These are phyloP conservation scores for Graphiopsis chlorocephala DNA, from an alignment of 2,329 filamentous ascomycete species.

Conservation along the genomic window DNA sequence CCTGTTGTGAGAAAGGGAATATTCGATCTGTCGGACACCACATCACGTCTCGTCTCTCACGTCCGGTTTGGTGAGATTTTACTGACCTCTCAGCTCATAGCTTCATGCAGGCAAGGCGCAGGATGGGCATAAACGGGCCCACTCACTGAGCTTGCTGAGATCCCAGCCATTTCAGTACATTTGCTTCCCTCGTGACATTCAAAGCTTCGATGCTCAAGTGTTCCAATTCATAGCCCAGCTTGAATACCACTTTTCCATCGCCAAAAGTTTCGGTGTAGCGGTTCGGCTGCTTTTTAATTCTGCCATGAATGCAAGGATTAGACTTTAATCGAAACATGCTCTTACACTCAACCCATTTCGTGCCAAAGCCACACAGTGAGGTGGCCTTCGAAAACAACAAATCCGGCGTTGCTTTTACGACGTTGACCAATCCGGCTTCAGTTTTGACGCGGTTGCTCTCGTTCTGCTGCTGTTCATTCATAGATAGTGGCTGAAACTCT, in stretches of 20 bases:
- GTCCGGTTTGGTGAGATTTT: too few relatives aligned
- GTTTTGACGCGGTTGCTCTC: neutral
- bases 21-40: too few relatives aligned
- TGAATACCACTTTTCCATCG: slow-evolving; percentile 1
- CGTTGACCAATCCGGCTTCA: neutral
- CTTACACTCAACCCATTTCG: slow-evolving; percentile 9
- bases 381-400: neutral
- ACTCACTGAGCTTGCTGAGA: neutral
- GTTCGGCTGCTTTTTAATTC: neutral
- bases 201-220: neutral
- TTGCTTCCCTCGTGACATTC: neutral
- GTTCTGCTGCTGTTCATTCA: slow-evolving; percentile 2
- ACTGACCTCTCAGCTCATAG: too few relatives aligned
- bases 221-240: slow-evolving; percentile 4
- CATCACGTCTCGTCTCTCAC: too few relatives aligned
- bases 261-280: slow-evolving; percentile 2
- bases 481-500: neutral
- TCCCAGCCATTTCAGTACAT: neutral
- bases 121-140: too few relatives aligned
- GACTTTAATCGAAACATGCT: slow-evolving; percentile 10
- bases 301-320: slow-evolving; percentile 5
- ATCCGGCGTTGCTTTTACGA: slow-evolving; percentile 1
- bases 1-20: too few relatives aligned
- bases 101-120: too few relatives aligned
- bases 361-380: neutral